Evolutionary conservation across 179 eudicot genomes (phyloP), one percentile per base, ranked within the genome.

Genomic region (Nepenthes alata): DNA sequence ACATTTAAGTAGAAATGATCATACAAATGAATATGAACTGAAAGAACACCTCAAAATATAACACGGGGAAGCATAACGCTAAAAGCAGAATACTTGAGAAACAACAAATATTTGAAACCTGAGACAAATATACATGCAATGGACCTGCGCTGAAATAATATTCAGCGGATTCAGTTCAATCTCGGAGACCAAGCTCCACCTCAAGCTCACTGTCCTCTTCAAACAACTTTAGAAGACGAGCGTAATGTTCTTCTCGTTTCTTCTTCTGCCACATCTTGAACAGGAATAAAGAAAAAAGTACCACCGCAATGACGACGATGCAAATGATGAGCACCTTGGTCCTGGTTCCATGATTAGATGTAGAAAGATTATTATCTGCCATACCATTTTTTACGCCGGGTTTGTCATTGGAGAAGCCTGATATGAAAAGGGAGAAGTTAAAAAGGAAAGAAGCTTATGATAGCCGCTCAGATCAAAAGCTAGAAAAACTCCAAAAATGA

Each of bases 151-250:
- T 1, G 6, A 41, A 41, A 41, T 41, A 41, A 41, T 7, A 11
- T 50, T 47, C 53, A 38, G 47, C 58, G 56, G 54, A 68, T 60
- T 57, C 53, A 51, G 3, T 55, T 88, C 76, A 88, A 63, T 88
- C 94, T 62, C 83, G 77, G 54, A 87, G 91, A 73, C 96, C 96
- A 70, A 88, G 81, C 77, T 88, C 96, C 66, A 88, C 79, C 75
- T 88, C 96, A 37, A 88, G 86, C 73, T 88, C 96, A 71, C 86
- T 94, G 74, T 88, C 96, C 68, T 86, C 90, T 76, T 88, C 96
- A 75, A 88, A 88, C 76, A 88, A 74, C 81, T 86, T 88, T 45
- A 86, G 71, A 57, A 88, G 85, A 70, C 96, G 94, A 11, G 96
- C 96, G 75, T 88, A 84, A 64, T 88, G 96, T 64, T 86, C 94